Conservation (phyloP, 2,329 filamentous ascomycete species). For the Septoria linicola region DNA sequence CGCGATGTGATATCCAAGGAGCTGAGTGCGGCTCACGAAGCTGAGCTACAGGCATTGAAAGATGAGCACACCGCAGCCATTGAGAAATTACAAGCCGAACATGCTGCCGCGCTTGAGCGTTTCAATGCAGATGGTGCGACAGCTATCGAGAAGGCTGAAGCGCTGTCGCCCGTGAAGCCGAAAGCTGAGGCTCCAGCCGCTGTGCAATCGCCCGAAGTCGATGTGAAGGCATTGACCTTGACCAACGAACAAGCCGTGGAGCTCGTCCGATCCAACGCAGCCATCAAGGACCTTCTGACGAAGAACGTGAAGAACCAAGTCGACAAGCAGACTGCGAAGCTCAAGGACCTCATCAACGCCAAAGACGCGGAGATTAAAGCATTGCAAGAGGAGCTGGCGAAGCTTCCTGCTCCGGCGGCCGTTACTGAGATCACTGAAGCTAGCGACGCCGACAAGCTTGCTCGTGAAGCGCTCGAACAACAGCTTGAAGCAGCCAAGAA, state of each 20-base stretch:
- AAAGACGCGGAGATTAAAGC: slow-evolving; percentile 36
- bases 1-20: slow-evolving; percentile 41
- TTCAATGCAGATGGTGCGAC: slow-evolving; percentile 39
- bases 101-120: slow-evolving; percentile 40
- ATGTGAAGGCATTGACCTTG: slow-evolving; percentile 38
- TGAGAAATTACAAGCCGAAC: slow-evolving; percentile 40
- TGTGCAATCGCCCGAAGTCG: slow-evolving; percentile 30
- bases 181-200: slow-evolving; percentile 37
- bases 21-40: slow-evolving; percentile 45
- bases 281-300: slow-evolving; percentile 50
- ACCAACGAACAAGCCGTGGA: slow-evolving; percentile 52
- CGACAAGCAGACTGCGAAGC: slow-evolving; percentile 41
- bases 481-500: slow-evolving; percentile 32
- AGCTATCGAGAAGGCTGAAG: slow-evolving; percentile 39
- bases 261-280: slow-evolving; percentile 51
- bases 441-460: slow-evolving; percentile 20
- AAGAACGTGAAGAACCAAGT: slow-evolving; percentile 59
- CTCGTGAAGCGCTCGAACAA: slow-evolving; percentile 26
- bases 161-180: slow-evolving; percentile 38
- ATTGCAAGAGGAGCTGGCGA: slow-evolving; percentile 24
- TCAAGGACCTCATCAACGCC: slow-evolving; percentile 36
- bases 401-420: slow-evolving; percentile 4
- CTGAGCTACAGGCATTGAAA: slow-evolving; percentile 51
- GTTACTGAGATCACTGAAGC: not conserved
- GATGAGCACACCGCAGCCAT: slow-evolving; percentile 49